Percentiles rank a stretch among this genome's conserved stretches.
These are phyloP conservation scores for Trichoderma polysporum DNA, from an alignment of 2,329 filamentous ascomycete genomes.

Conservation along the genomic window DNA sequence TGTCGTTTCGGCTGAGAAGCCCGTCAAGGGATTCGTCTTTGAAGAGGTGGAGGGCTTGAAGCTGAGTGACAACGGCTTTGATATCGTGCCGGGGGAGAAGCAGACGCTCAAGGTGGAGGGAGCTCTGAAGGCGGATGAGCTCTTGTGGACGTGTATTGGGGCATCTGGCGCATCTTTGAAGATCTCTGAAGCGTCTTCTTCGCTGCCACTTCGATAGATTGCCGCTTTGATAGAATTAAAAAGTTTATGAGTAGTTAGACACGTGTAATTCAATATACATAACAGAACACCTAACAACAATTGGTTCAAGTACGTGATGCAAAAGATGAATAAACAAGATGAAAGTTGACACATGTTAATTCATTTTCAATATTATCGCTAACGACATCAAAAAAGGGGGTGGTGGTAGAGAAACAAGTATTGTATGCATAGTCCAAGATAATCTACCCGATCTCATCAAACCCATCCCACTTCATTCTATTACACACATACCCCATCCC, in stretches of 20 bases:
- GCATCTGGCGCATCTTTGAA: constrained; percentile 21
- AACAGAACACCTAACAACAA: background rate
- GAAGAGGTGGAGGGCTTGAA: constrained; percentile 46
- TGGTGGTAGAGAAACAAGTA: background rate
- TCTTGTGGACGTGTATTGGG: constrained; percentile 24
- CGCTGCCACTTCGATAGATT: background rate
- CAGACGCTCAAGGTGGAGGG: constrained; percentile 26
- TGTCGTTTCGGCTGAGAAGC: constrained; percentile 40
- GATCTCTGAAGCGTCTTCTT: background rate
- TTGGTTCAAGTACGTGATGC: background rate
- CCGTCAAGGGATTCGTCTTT: constrained; percentile 58
- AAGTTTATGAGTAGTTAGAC: background rate
- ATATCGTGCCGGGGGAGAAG: constrained; percentile 51
- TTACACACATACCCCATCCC: background rate
- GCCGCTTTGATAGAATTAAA: background rate
- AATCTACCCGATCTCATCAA: background rate
- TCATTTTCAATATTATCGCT: constrained; percentile 2
- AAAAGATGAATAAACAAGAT: background rate
- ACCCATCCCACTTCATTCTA: background rate
- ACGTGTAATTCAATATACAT: background rate
- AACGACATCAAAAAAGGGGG: background rate
- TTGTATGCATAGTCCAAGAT: background rate
- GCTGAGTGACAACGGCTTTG: constrained; percentile 58
- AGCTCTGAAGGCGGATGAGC: constrained; percentile 15
- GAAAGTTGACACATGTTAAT: background rate